Evolutionary conservation across 768 basidiomycete species (phyloP).

Genomic region (Russula sp.): DNA sequence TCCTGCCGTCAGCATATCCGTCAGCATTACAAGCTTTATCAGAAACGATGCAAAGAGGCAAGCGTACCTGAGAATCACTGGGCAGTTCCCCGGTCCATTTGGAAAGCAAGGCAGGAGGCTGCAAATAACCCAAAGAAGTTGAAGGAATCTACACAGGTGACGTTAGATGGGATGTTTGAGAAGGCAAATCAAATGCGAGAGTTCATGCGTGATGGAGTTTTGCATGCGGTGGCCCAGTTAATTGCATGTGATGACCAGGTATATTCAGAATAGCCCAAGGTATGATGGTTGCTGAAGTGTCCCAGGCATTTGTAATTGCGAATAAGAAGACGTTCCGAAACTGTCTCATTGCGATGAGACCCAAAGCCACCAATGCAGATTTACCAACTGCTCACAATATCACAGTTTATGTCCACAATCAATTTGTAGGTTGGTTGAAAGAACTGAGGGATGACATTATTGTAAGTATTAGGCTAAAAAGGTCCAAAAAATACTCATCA

Average conservation of each 20-base stretch:
- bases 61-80: no score
- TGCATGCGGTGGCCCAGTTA: background rate
- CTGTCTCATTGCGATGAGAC: background rate
- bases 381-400: background rate
- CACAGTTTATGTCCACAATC: background rate
- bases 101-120: background rate
- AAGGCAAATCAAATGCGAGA: background rate
- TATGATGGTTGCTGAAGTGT: no score
- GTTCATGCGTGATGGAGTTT: background rate
- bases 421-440: background rate
- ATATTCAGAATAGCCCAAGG: no score
- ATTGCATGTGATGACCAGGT: background rate
- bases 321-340: background rate
- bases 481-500: no score
- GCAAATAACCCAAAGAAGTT: no score
- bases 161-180: background rate
- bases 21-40: background rate
- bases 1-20: background rate
- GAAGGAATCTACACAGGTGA: background rate
- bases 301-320: background rate
- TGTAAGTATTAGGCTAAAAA: no score
- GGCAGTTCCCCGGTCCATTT: background rate
- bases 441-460: background rate
- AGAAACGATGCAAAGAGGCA: background rate
- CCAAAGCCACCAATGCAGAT: background rate